A percentile compares a stretch with the other conserved stretches of the same genome.
phyloP scores from a whole-genome alignment of 768 basidiomycete species.

The Pisolithus sp. region DNA sequence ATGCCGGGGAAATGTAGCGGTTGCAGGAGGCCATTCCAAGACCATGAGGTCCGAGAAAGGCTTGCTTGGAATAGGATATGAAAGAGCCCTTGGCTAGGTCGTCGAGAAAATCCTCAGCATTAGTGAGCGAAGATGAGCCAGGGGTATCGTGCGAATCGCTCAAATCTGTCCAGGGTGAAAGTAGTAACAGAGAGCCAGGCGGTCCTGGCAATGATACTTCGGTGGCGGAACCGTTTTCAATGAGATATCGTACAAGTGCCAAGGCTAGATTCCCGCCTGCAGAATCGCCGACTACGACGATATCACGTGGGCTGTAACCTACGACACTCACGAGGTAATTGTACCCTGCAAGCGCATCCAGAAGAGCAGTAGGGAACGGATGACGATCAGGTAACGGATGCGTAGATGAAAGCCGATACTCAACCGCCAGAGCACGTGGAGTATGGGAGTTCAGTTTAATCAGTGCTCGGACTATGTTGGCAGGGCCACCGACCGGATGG shows the following conservation, averaged over 20 bases:
- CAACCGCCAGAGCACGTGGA: conserved; percentile 52
- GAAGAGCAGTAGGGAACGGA: conserved; percentile 69
- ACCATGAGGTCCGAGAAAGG: conserved; percentile 46
- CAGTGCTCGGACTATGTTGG: conserved; percentile 40
- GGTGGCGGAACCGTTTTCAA: conserved; percentile 36
- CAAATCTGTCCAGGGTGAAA: conserved; percentile 53
- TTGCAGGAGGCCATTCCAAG: conserved; percentile 38
- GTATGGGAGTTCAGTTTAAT: conserved; percentile 39
- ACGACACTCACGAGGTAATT: conserved; percentile 55
- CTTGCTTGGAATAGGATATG: conserved; percentile 29
- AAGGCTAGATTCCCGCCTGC: conserved; percentile 71
- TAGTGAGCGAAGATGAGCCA: conserved; percentile 32
- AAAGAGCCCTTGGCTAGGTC: conserved; percentile 4
- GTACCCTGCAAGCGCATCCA: conserved; percentile 73
- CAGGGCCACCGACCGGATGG: conserved; percentile 40
- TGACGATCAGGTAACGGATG: conserved; percentile 37
- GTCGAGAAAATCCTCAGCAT: conserved; percentile 26
- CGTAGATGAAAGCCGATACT: conserved; percentile 61
- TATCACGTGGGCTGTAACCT: conserved; percentile 51
- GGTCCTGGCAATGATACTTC: conserved; percentile 32
- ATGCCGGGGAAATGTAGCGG: conserved; percentile 56
- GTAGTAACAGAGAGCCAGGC: conserved; percentile 44
- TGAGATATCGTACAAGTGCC: conserved; percentile 56
- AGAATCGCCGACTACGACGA: conserved; percentile 71
- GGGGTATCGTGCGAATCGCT: conserved; percentile 31